Conservation (phyloP, 768 basidiomycete genomes). For the Amanita pallidorosea region DNA sequence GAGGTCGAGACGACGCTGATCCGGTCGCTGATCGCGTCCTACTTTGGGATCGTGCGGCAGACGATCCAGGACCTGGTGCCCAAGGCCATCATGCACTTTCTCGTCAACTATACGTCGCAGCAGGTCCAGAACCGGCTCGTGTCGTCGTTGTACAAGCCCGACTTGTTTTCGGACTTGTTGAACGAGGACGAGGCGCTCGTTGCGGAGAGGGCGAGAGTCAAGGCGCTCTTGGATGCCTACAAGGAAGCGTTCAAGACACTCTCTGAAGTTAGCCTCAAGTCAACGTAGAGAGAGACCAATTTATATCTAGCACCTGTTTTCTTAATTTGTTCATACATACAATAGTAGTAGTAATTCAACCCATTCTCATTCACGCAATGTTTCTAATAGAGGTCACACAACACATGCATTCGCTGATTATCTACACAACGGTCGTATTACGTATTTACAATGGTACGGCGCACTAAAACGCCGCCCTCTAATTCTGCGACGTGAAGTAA, state of each 20-base stretch:
- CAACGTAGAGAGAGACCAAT: conserved; percentile 35
- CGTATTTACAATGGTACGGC: background rate
- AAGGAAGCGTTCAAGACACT: conserved; percentile 87
- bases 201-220: conserved; percentile 86
- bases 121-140: conserved; percentile 96
- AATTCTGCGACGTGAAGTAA: background rate
- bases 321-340: background rate
- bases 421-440: background rate
- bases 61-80: conserved; percentile 95
- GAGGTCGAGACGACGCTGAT: conserved; percentile 97
- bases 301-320: background rate
- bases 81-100: conserved; percentile 96
- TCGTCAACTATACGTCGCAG: conserved; percentile 95
- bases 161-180: conserved; percentile 80
- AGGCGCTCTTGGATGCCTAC: conserved; percentile 92
- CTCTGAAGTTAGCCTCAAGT: conserved; percentile 72
- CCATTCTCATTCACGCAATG: too few relatives aligned
- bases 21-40: conserved; percentile 87
- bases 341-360: too few relatives aligned
- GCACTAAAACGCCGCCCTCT: conserved; percentile 2
- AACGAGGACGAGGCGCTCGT: conserved; percentile 95
- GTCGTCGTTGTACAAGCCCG: conserved; percentile 89
- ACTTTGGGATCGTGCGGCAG: conserved; percentile 93
- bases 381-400: background rate
- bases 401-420: background rate